These are phyloP conservation scores for Lithospermum erythrorhizon DNA, from an alignment of 257 asterid genomes.

Conservation along the genomic window DNA sequence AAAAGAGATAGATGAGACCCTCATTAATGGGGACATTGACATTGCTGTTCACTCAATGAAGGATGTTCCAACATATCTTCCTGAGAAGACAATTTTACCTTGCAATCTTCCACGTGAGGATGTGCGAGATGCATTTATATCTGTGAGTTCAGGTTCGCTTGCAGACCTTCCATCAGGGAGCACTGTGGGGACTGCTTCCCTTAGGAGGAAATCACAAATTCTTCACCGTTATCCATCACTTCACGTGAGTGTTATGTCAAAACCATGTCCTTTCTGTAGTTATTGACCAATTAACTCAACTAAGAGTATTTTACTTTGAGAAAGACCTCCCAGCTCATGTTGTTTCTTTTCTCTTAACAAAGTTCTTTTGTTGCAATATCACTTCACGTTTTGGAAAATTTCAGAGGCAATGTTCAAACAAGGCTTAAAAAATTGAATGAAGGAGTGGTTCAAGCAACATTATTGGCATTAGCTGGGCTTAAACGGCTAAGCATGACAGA, in stretches of 20 bases:
- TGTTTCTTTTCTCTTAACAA: background rate
- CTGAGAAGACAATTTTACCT: constrained; percentile 64
- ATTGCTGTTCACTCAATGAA: constrained; percentile 99
- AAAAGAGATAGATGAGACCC: constrained; percentile 95
- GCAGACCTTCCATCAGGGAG: constrained; percentile 86
- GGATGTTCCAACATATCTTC: constrained; percentile 95
- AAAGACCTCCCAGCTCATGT: background rate
- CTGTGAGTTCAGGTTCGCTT: constrained; percentile 59
- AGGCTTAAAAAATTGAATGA: constrained; percentile 74
- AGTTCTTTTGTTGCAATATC: constrained; percentile 3
- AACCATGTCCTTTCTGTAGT: background rate
- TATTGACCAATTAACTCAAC: background rate
- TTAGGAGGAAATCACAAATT: constrained; percentile 91
- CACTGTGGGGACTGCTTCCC: constrained; percentile 82
- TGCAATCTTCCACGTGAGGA: constrained; percentile 98
- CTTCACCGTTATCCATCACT: constrained; percentile 76
- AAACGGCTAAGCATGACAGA: constrained; percentile 85
- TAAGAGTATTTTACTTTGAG: background rate
- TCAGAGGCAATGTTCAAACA: constrained; percentile 94
- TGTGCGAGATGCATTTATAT: constrained; percentile 89
- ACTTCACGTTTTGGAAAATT: constrained; percentile 73
- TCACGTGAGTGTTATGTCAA: constrained; percentile 28
- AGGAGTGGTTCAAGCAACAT: constrained; percentile 90
- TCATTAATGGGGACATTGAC: constrained; percentile 71
- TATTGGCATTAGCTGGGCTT: constrained; percentile 86